Conservation (phyloP, 805 yeast genomes). For the Metschnikowia kofuensis region DNA sequence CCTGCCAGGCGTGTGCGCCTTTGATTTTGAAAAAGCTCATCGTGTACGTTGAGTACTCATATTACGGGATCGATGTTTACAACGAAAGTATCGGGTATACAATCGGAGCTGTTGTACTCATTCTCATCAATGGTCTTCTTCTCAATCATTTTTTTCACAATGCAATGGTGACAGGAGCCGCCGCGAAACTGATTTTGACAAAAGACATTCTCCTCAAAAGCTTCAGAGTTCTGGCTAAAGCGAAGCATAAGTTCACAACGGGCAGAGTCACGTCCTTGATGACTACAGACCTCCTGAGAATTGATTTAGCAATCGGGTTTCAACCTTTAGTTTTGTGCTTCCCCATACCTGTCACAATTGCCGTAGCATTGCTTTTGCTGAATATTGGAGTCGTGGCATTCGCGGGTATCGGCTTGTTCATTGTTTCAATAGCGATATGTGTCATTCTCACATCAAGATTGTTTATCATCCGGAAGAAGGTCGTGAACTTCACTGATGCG, state of each 20-base stretch:
- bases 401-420: slow-evolving; percentile 41
- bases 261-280: slow-evolving; percentile 41
- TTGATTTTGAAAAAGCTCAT: slow-evolving; percentile 64
- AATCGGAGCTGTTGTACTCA: slow-evolving; percentile 61
- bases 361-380: slow-evolving; percentile 33
- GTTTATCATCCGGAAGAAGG: slow-evolving; percentile 34
- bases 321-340: slow-evolving; percentile 42
- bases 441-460: slow-evolving; percentile 34
- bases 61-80: slow-evolving; percentile 40
- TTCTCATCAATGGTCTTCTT: slow-evolving; percentile 39
- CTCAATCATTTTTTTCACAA: slow-evolving; percentile 42
- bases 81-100: slow-evolving; percentile 76
- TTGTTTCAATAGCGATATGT: slow-evolving; percentile 33
- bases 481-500: slow-evolving; percentile 39
- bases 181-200: slow-evolving; percentile 38
- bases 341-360: slow-evolving; percentile 41
- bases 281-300: slow-evolving; percentile 43
- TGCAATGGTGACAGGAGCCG: slow-evolving; percentile 44
- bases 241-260: slow-evolving; percentile 34
- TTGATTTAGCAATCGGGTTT: slow-evolving; percentile 43
- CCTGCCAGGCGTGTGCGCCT: slow-evolving; percentile 57
- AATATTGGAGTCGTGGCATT: slow-evolving; percentile 40
- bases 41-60: slow-evolving; percentile 54
- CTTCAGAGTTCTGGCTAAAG: slow-evolving; percentile 33
- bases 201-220: slow-evolving; percentile 38